These are phyloP conservation scores for Trypanosoma caninum DNA, from an alignment of 208 protist species.

Conservation along the genomic window DNA sequence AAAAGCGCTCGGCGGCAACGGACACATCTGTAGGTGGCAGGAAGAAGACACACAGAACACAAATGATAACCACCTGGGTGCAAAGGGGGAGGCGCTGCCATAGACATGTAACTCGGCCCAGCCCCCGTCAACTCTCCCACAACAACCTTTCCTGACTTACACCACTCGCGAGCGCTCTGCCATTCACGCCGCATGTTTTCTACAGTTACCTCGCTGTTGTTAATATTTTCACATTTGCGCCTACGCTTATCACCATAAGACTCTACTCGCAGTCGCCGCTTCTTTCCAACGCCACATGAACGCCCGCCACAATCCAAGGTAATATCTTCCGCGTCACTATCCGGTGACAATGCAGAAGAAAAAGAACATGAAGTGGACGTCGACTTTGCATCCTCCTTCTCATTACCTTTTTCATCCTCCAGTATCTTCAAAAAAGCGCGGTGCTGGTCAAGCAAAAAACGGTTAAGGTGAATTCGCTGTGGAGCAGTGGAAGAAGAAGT, in stretches of 20 bases:
- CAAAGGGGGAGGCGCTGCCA: conserved; percentile 15
- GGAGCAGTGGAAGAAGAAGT: not conserved
- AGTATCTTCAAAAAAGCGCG: conserved; percentile 22
- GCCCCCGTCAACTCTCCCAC: not conserved
- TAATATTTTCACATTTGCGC: not conserved
- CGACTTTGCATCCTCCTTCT: not conserved
- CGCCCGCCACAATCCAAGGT: not conserved
- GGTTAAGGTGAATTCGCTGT: conserved; percentile 20
- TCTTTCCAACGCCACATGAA: not conserved
- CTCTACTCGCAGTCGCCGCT: not conserved
- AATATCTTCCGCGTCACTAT: not conserved
- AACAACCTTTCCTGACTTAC: not conserved
- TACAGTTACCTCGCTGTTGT: not conserved
- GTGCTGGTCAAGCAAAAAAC: conserved; percentile 29
- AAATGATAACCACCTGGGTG: conserved; percentile 41
- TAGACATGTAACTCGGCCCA: conserved; percentile 13
- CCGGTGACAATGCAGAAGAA: conserved; percentile 6
- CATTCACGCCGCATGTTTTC: conserved; percentile 6
- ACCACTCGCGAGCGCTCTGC: conserved; percentile 8
- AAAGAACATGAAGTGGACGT: not conserved
- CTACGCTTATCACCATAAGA: not conserved
- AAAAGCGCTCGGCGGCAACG: conserved; percentile 64
- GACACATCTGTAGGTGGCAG: conserved; percentile 58
- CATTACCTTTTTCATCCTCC: conserved; percentile 14
- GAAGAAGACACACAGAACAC: conserved; percentile 71